These are phyloP conservation scores for Colletotrichum gloeosporioides DNA, from an alignment of 2,329 filamentous ascomycete species.

Conservation along the genomic window DNA sequence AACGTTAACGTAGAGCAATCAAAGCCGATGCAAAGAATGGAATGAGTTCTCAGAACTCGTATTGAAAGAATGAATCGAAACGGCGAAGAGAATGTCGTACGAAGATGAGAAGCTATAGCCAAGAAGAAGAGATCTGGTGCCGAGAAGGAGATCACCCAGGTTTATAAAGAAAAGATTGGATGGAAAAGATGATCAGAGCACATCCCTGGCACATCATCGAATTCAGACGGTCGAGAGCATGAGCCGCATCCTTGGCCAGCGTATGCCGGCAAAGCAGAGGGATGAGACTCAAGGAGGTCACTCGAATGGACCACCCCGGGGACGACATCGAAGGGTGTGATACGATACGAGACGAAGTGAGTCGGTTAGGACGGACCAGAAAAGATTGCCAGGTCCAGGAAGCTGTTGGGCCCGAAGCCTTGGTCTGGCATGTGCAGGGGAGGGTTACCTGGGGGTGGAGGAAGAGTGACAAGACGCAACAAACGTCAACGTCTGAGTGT, in stretches of 20 bases:
- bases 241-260: background rate
- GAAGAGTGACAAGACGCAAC: background rate
- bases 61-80: conserved; percentile 18
- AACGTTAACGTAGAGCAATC: background rate
- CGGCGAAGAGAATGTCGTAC: conserved; percentile 11
- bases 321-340: background rate
- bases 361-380: background rate
- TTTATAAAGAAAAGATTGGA: conserved; percentile 16
- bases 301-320: background rate
- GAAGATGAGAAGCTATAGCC: conserved; percentile 10
- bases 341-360: conserved; percentile 5
- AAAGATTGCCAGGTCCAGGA: conserved; percentile 7
- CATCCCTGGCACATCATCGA: background rate
- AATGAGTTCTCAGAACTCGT: conserved; percentile 26
- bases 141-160: background rate
- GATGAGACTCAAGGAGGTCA: background rate
- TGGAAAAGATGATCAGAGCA: background rate
- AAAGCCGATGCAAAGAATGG: conserved; percentile 23
- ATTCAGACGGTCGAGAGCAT: conserved; percentile 8
- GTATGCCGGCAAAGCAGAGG: background rate
- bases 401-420: background rate
- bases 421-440: background rate
- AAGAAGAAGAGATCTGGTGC: background rate
- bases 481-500: background rate
- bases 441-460: background rate